Base-by-base conservation (phyloP, 345 rosid species). In the Brassica juncea region DNA sequence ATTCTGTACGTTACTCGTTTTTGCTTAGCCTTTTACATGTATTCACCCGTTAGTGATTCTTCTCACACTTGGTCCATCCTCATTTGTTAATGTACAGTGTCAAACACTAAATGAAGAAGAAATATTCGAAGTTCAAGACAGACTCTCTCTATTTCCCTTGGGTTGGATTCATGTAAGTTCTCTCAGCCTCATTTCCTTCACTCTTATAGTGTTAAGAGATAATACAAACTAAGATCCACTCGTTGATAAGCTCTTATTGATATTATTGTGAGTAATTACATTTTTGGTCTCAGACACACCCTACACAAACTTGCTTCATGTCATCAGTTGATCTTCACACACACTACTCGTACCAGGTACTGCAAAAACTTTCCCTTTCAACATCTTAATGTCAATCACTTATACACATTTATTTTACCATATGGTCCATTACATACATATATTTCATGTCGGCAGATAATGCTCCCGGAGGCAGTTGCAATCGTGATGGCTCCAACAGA, bases 401-500 rank as follows among this genome's bases (percentile, higher is more conserved):
- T 23, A 23, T 66, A 54, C 14, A 14, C 3, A 21, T 77, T 2
- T 35, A 15, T 23, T 11, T 34, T 4, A 39, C 59, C 47, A 10
- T 30, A 62, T 66, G 39, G 42, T 35, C 28, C 34, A 60, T 37
- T 2, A 59, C 31, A 59, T 8, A 23, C 62, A 25, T 68, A 16
- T 57, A 6, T 16, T 11, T 47, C 1, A 63, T 37, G 27, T 70
- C 32, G 1, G 4, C 79, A 91, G 98, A 90, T 95, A 81, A 95
- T 95, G 97, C 68, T 95, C 65, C 94, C 98, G 6, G 99, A 93
- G 82, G 96, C 99, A 79, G 76, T 95, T 14, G 97, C 98, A 23
- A 90, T 95, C 16, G 97, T 92, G 62, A 93, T 95, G 98, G 99
- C 99, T 9, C 96, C 99, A n/a, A 92, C 94, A 31, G 98, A 92